Conservation (phyloP, 345 rosid species). For the Eucalyptus marginata region DNA sequence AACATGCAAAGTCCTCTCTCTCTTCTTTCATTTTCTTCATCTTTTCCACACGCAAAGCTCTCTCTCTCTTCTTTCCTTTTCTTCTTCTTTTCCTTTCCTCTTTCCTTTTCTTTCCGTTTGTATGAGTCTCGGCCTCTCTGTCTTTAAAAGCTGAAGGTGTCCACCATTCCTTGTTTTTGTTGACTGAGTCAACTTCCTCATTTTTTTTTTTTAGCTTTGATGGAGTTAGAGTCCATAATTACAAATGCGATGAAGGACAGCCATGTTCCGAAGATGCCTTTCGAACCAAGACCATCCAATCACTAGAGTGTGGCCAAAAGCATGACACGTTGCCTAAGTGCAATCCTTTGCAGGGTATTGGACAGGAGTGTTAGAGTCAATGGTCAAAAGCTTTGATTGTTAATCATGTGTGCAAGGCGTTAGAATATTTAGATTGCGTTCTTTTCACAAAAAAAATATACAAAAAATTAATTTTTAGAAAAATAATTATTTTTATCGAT, state of each 20-base stretch:
- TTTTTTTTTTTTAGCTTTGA: too few relatives aligned
- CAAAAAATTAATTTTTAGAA: rapidly evolving
- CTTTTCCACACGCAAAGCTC: neutral
- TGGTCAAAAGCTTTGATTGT: neutral
- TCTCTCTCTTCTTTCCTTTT: too few relatives aligned
- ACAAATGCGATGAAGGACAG: neutral
- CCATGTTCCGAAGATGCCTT: neutral
- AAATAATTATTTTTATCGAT: rapidly evolving
- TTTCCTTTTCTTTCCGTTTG: neutral
- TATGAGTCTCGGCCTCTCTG: neutral
- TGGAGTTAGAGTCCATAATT: too few relatives aligned
- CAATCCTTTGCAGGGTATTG: neutral
- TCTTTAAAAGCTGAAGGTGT: neutral
- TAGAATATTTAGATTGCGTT: too few relatives aligned
- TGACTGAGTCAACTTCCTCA: neutral
- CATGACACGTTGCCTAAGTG: neutral
- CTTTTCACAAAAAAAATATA: rapidly evolving
- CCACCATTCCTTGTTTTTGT: neutral
- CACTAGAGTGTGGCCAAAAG: neutral
- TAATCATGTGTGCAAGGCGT: neutral
- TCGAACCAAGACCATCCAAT: neutral
- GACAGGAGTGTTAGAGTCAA: neutral
- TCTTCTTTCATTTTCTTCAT: neutral
- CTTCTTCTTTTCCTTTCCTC: too few relatives aligned
- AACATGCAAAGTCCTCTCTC: neutral